A percentile compares a stretch with the other conserved stretches of the same genome.
Conservation (phyloP, 768 basidiomycete species). For the Suillus clintonianus region DNA sequence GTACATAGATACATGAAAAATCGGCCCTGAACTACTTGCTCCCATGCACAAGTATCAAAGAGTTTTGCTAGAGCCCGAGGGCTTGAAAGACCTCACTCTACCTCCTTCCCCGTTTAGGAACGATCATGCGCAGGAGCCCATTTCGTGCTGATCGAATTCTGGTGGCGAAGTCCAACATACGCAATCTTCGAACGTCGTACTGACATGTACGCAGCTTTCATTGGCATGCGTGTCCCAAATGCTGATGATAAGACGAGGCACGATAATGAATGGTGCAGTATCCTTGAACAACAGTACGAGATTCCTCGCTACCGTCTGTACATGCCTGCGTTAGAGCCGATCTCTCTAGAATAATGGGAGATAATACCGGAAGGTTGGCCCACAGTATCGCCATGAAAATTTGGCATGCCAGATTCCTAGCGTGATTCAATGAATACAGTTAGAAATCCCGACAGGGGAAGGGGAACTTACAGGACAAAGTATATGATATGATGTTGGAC, state of each 20-base stretch:
- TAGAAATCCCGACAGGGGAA: not conserved
- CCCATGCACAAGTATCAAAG: not conserved
- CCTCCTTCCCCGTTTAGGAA: not conserved
- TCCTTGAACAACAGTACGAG: not conserved
- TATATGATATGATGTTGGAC: not conserved
- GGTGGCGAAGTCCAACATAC: too few relatives aligned
- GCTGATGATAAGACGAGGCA: not conserved
- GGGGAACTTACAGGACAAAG: not conserved
- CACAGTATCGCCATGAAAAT: not conserved
- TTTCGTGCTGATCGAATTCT: too few relatives aligned
- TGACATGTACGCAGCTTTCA: not conserved
- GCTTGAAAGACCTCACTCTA: not conserved
- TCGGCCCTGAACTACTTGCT: not conserved
- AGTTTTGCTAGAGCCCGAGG: not conserved
- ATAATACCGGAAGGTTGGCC: not conserved
- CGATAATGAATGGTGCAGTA: not conserved
- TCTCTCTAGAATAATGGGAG: not conserved
- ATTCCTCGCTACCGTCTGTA: not conserved
- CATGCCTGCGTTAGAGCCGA: not conserved
- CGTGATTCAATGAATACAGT: not conserved
- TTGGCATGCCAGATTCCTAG: not conserved
- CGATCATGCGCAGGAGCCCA: too few relatives aligned
- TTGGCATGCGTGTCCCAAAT: not conserved
- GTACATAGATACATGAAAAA: not conserved
- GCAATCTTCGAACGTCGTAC: too few relatives aligned